Evolutionary conservation across 345 rosid genomes (phyloP), one percentile per base, ranked within the genome.

Genomic region (Pistacia atlantica): DNA sequence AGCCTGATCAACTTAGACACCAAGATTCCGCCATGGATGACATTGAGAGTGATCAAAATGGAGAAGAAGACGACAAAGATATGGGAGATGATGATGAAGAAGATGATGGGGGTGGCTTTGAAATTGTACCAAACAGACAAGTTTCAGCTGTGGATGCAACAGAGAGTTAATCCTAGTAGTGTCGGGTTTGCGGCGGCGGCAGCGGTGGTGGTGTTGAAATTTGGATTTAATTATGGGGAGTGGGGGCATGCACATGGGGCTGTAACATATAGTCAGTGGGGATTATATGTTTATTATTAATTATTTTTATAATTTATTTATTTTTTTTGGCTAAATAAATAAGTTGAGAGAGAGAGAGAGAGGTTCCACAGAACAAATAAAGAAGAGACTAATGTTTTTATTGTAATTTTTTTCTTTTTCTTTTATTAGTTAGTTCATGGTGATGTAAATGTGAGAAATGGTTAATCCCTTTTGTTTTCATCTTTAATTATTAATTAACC

Each of bases 41-140:
- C 33, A 60, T 28, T 18, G 72, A 75, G 49, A 71, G 28, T 10
- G 58, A 56, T 22, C 56, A 75, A 22, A 76, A 75, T 1, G 72
- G 57, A 4, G 75, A 74, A 4, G 78, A 69, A 11, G 87, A 84
- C 28, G 16, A 69, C 8, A 52, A 68, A 8, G 77, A 78, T 11
- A 82, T 74, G 14, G 80, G 75, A 2, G 61, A 69, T 16, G 76
- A 72, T 8, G 82, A 74, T 14, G 75, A 69, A 16, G 80, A 77
- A 14, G 76, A 63, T 17, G 69, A 76, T 0, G 85, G 37, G 37
- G 59, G 86, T 57, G 91, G 77, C 68, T 90, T 86, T 71, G 95
- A 88, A 81, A 75, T 87, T 67, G 90, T 90, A 59, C 84, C 89
- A 2, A 92, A 83, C 78, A 87, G 82, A 70, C 49, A 62, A 63